phyloP scores from a whole-genome alignment of 106 monocot species.

The Posidonia australis region DNA sequence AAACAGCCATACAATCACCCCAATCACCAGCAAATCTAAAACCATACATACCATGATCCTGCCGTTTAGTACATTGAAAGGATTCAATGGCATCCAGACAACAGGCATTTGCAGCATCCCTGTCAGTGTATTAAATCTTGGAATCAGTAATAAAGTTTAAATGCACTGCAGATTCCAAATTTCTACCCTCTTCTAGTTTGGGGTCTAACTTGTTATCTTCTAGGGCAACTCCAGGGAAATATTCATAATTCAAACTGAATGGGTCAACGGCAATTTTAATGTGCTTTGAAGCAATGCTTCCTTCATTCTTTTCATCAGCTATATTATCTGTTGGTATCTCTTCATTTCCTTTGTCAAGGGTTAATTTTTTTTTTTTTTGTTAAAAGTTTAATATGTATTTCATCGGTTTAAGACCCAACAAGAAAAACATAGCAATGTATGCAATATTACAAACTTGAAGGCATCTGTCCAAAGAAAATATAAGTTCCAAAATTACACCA shows the following conservation, averaged over 20 bases:
- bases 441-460: too few relatives aligned
- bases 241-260: conserved; percentile 6
- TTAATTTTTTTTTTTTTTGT: too few relatives aligned
- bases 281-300: background rate
- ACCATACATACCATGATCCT: conserved; percentile 1
- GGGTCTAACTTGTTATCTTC: conserved; percentile 10
- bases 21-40: conserved; percentile 27
- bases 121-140: conserved; percentile 8
- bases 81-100: conserved; percentile 1
- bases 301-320: conserved; percentile 4
- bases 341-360: background rate
- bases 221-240: conserved; percentile 1
- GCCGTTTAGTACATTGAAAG: background rate
- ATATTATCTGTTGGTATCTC: background rate
- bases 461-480: too few relatives aligned
- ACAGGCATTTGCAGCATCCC: background rate
- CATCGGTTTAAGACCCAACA: too few relatives aligned
- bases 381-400: too few relatives aligned
- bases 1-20: conserved; percentile 73
- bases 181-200: conserved; percentile 10
- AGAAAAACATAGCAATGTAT: too few relatives aligned
- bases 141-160: conserved; percentile 5
- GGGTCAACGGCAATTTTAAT: background rate
- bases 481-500: too few relatives aligned
- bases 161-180: conserved; percentile 13